Evolutionary conservation across 2,329 filamentous ascomycete species (phyloP), one percentile per base, ranked within the genome.

Genomic region (Bipolaris victoriae): DNA sequence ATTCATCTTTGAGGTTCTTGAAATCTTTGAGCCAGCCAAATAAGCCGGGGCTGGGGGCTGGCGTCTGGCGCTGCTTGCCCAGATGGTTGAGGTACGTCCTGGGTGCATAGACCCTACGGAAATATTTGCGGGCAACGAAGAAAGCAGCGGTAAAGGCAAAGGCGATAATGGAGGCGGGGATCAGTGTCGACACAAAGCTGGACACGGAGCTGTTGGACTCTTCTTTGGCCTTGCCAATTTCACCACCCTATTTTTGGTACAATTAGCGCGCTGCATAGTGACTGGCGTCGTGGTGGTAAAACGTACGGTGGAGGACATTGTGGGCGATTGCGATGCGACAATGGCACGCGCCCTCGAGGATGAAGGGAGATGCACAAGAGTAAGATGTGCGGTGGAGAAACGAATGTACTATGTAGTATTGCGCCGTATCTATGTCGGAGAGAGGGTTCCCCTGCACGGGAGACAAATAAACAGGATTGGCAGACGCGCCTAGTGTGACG

Each of bases 11-110:
- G 43, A 81, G 77, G 65, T 62, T 67, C 22, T 74, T 70, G 61
- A 80, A 81, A 53, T 80, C 77, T 6, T 71, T 75, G 49, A 86
- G 78, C 84, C 84, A 87, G 62, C 83, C 82, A 47, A 86, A 71
- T 56, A 83, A 75, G 40, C 82, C 80, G 11, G 53, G 55, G 22
- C 73, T 72, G 16, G 69, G 75, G 5, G 80, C 74, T 18, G 83
- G 83, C 46, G 78, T 83, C 62, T 78, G 77, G 59, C 83, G 77
- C 64, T 76, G 65, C 22, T 71, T 60, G 31, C 76, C 75, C 51
- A 82, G 61, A 48, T 75, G 79, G 52, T 78, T 70, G 33, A 82
- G 67, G 63, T 81, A 81, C n/a, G 79, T 80, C 54, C 80, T 73
- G 10, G 80, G 79, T 45, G 76, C 72, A 63, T 81, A 81, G 49